These are phyloP conservation scores for Mortierella sp. DNA, from an alignment of 371 early-diverging fungal genomes.

Conservation along the genomic window DNA sequence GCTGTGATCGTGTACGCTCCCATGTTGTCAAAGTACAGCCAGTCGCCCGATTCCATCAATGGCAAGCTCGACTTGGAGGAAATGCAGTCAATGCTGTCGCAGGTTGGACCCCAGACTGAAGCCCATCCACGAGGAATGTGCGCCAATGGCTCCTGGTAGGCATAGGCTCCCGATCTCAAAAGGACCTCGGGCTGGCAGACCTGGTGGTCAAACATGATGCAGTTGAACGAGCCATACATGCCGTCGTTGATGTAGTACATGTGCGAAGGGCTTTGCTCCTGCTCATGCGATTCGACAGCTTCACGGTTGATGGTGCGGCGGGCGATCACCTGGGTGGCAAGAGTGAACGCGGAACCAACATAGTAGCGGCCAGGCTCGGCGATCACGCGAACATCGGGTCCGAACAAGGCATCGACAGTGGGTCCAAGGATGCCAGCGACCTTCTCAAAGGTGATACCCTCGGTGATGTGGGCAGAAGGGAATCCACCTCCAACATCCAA, in stretches of 20 bases:
- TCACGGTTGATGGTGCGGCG: constrained; percentile 77
- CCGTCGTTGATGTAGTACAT: constrained; percentile 99
- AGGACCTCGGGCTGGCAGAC: constrained; percentile 79
- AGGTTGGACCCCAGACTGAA: constrained; percentile 97
- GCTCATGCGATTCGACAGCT: constrained; percentile 9
- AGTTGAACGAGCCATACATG: constrained; percentile 98
- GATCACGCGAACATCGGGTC: constrained; percentile 87
- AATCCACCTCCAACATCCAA: constrained; percentile 98
- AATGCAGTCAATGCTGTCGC: constrained; percentile 97
- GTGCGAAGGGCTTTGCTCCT: constrained; percentile 65
- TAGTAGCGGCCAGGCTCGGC: constrained; percentile 98
- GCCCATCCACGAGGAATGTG: constrained; percentile 37
- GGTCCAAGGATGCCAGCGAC: constrained; percentile 86
- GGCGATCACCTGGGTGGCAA: constrained; percentile 92
- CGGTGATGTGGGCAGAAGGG: constrained; percentile 85
- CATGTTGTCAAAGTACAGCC: constrained; percentile 96
- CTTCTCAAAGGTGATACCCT: constrained; percentile 82
- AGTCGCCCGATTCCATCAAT: constrained; percentile 92
- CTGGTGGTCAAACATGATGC: constrained; percentile 97
- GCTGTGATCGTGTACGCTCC: constrained; percentile 96
- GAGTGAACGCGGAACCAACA: constrained; percentile 92
- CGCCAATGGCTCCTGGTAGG: constrained; percentile 49
- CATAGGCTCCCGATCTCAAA: constrained; percentile 59
- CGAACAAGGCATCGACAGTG: constrained; percentile 84
- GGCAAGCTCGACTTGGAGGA: constrained; percentile 77